Evolutionary conservation across 306 rosid genomes (phyloP), one percentile per base, ranked within the genome.

Genomic region (Vicia villosa): DNA sequence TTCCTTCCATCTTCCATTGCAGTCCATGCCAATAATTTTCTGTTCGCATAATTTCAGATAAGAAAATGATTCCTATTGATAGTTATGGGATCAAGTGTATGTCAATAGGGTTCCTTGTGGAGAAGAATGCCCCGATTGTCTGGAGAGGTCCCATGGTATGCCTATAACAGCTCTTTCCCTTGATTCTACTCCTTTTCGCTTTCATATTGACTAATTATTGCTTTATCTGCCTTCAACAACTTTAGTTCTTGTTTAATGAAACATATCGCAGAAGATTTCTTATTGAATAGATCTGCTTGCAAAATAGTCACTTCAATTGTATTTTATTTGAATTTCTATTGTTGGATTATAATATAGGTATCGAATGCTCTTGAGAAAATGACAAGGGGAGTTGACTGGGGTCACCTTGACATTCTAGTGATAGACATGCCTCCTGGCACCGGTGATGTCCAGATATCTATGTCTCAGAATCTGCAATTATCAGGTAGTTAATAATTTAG

Each of bases 91-190:
- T 94, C 64, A 91, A 94, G 85, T 91, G 99, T 72, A 94, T 94
- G 99, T 91, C 97, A 64, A 94, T 91, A 40, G 99, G 97, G 49
- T 83, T 94, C 58, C 97, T 91, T 69, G 97, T 94, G 64, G 96
- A 87, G 60, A 91, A 89, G 78, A 87, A 91, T 83, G 91, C 96
- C 47, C 89, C 97, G 2, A 87, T 94, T 81, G 95, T 94, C 36
- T 94, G 99, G 99, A 87, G 99, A 80, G 99, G 99, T 79, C 99
- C 99, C 79, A 94, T 94, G 99, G 97, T 94, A 85, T 83, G 74
- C 55, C 77, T 78, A 16, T 49, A 50, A n/a, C 52, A 64, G 2
- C 55, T 20, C 21, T 38, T 50, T 54, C 34, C 51, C 70, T 64
- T 47, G 24, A n/a, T 42, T 52, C n/a, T 32, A 41, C 37, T 55